Percentiles rank a stretch among this genome's conserved stretches.
Evolutionary conservation across 352 stramenopile species (phyloP).

Genomic region (Globisporangium ultimum): DNA sequence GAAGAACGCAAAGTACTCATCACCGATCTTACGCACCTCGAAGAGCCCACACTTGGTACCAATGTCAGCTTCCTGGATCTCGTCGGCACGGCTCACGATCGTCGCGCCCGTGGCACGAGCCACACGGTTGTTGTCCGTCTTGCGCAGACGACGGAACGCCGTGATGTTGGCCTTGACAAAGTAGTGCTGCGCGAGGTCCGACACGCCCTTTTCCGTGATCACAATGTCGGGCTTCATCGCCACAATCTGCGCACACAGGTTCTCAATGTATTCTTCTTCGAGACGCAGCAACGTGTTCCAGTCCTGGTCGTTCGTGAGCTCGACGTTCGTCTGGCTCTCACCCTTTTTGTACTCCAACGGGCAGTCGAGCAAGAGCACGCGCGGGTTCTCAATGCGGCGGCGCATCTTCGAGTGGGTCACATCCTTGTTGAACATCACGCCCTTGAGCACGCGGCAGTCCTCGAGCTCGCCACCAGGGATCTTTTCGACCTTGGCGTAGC

Average conservation of each 20-base stretch:
- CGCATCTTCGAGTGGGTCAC: constrained; percentile 99
- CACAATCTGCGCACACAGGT: constrained; percentile 98
- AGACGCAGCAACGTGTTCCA: constrained; percentile 98
- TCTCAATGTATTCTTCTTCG: constrained; percentile 99
- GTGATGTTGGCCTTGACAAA: constrained; percentile 99
- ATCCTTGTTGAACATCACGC: constrained; percentile 99
- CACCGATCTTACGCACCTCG: constrained; percentile 92
- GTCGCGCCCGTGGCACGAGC: constrained; percentile 95
- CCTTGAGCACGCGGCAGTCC: constrained; percentile 94
- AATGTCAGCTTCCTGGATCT: constrained; percentile 99
- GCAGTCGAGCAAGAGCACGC: constrained; percentile 98
- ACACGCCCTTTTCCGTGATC: constrained; percentile 99
- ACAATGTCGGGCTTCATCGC: constrained; percentile 99
- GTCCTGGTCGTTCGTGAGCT: constrained; percentile 98
- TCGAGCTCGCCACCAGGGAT: constrained; percentile 96
- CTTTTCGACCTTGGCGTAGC: constrained; percentile 99
- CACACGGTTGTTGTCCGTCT: constrained; percentile 99
- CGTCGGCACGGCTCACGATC: constrained; percentile 97
- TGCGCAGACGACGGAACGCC: constrained; percentile 97
- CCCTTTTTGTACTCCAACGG: constrained; percentile 99
- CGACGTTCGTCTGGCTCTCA: constrained; percentile 96
- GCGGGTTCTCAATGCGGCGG: constrained; percentile 97
- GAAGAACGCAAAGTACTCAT: constrained; percentile 99
- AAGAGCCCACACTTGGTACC: constrained; percentile 98
- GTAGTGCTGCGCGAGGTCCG: constrained; percentile 99